Conservation (phyloP, 805 yeast genomes). For the Metschnikowia cerradonensis region DNA sequence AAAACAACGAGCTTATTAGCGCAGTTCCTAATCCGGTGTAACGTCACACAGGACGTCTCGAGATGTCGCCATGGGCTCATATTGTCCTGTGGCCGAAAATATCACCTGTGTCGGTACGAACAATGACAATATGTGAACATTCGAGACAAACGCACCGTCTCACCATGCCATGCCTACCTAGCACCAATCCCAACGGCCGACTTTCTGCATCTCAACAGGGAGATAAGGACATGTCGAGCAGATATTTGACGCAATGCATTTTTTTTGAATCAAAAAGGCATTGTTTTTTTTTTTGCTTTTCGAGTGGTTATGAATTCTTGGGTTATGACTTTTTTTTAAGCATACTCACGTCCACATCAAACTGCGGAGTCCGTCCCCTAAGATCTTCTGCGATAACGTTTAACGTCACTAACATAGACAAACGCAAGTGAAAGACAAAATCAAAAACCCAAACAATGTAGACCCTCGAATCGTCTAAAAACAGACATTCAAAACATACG, state of each 20-base stretch:
- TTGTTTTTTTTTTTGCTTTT: background rate
- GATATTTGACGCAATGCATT: background rate
- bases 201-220: no score
- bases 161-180: background rate
- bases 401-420: background rate
- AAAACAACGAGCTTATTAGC: background rate
- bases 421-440: background rate
- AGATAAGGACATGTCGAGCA: background rate
- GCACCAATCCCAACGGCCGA: background rate
- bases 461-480: background rate
- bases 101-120: background rate
- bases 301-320: no score
- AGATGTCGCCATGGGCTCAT: background rate
- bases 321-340: background rate
- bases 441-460: background rate
- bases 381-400: background rate
- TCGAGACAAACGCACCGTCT: background rate
- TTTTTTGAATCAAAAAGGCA: background rate
- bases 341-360: background rate
- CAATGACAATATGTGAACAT: background rate
- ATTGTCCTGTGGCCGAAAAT: constrained; percentile 4
- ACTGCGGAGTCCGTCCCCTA: background rate
- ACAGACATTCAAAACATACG: background rate
- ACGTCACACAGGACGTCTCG: background rate
- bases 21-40: background rate